phyloP scores from a whole-genome alignment of 495 filamentous ascomycete genomes.

The Niebla homalea region DNA sequence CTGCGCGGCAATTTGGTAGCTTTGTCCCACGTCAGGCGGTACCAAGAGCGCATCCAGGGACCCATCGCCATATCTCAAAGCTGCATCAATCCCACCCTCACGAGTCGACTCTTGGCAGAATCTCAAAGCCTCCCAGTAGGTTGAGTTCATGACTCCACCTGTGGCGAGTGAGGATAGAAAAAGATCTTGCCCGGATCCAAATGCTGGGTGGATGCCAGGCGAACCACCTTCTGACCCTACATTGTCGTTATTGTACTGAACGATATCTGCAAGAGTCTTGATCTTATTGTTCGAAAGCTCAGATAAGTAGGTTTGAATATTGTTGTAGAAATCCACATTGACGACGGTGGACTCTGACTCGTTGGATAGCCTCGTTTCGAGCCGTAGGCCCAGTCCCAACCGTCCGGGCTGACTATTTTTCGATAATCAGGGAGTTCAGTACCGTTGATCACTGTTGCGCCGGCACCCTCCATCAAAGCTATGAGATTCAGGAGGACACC shows the following conservation, averaged over 20 bases:
- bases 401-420: constrained; percentile 45
- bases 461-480: constrained; percentile 40
- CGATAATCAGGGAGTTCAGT: constrained; percentile 53
- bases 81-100: constrained; percentile 56
- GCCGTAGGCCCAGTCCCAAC: constrained; percentile 65
- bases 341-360: constrained; percentile 59
- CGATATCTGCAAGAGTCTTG: constrained; percentile 50
- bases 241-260: constrained; percentile 51
- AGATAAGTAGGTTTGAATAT: constrained; percentile 50
- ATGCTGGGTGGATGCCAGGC: constrained; percentile 49
- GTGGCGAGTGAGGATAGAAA: constrained; percentile 48
- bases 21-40: constrained; percentile 52
- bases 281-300: constrained; percentile 52
- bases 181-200: constrained; percentile 55
- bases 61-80: constrained; percentile 35
- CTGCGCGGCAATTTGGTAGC: constrained; percentile 41
- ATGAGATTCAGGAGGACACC: constrained; percentile 39
- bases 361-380: constrained; percentile 46
- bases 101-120: constrained; percentile 46
- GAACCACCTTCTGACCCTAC: constrained; percentile 55
- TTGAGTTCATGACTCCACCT: constrained; percentile 46
- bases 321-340: constrained; percentile 66
- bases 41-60: constrained; percentile 48
- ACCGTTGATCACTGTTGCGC: constrained; percentile 55
- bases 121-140: constrained; percentile 48